Evolutionary conservation across 176 grass and related monocot species (phyloP).

Genomic region (Themeda triandra): DNA sequence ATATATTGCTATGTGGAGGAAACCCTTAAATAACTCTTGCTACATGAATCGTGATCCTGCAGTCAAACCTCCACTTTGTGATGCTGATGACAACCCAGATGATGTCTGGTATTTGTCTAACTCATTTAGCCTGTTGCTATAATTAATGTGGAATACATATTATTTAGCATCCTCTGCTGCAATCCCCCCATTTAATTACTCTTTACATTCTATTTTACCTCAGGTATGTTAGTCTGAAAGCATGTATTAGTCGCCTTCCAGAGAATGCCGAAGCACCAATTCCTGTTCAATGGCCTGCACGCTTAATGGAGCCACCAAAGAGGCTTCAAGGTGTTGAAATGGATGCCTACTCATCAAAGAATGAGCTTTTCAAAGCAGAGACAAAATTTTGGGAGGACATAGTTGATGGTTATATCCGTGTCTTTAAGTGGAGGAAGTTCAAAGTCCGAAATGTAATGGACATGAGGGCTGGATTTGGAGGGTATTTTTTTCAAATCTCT

Average conservation of each 20-base stretch:
- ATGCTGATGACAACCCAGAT: constrained; percentile 65
- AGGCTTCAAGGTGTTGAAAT: constrained; percentile 87
- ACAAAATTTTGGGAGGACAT: constrained; percentile 74
- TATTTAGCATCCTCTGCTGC: neutral
- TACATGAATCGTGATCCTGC: constrained; percentile 56
- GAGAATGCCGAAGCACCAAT: constrained; percentile 57
- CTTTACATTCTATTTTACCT: neutral
- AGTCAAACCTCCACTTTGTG: constrained; percentile 69
- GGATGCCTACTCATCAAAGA: constrained; percentile 81
- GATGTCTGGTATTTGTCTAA: constrained; percentile 59
- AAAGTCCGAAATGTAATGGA: constrained; percentile 88
- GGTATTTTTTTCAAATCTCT: constrained; percentile 51
- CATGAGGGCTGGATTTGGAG: constrained; percentile 96
- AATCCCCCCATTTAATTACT: neutral
- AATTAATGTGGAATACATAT: neutral
- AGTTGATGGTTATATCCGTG: constrained; percentile 57
- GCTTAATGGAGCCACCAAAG: constrained; percentile 63
- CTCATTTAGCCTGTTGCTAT: constrained; percentile 9
- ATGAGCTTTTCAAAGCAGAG: constrained; percentile 89
- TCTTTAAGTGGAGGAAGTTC: constrained; percentile 79
- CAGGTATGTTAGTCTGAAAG: constrained; percentile 86
- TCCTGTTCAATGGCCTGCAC: constrained; percentile 58
- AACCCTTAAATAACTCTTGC: constrained; percentile 72
- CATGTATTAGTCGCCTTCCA: constrained; percentile 76
- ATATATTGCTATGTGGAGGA: constrained; percentile 90